Percentiles rank a stretch among this genome's conserved stretches.
phyloP scores from a whole-genome alignment of 306 rosid species.

The Begonia peltatifolia region DNA sequence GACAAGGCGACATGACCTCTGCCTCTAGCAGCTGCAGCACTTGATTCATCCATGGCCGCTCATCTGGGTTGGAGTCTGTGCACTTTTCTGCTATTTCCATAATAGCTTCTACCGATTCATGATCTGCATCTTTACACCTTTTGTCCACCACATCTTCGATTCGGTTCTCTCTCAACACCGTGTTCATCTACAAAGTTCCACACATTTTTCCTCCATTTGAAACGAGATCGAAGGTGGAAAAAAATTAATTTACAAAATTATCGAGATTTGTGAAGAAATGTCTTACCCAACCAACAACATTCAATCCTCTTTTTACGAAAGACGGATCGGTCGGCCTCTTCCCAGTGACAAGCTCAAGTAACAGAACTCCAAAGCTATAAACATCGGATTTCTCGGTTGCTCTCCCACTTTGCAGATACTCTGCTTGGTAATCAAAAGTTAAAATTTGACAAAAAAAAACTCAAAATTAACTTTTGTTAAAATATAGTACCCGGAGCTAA shows the following conservation, averaged over 20 bases:
- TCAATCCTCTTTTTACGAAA: slow-evolving; percentile 70
- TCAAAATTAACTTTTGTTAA: no score
- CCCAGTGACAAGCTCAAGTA: slow-evolving; percentile 92
- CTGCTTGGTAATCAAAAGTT: slow-evolving; percentile 17
- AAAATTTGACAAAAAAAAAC: neutral
- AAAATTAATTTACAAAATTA: neutral
- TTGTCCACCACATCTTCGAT: slow-evolving; percentile 62
- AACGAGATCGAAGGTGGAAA: neutral
- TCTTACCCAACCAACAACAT: slow-evolving; percentile 97
- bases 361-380: slow-evolving; percentile 86
- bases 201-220: neutral
- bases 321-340: slow-evolving; percentile 95
- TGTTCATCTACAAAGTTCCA: slow-evolving; percentile 47
- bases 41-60: slow-evolving; percentile 79
- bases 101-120: slow-evolving; percentile 56
- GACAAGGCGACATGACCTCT: slow-evolving; percentile 77
- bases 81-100: slow-evolving; percentile 78
- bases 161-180: slow-evolving; percentile 46
- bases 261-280: slow-evolving; percentile 15
- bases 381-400: slow-evolving; percentile 94
- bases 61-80: slow-evolving; percentile 68
- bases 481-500: slow-evolving; percentile 67
- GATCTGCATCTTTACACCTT: slow-evolving; percentile 54
- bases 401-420: slow-evolving; percentile 90
- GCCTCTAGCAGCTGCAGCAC: slow-evolving; percentile 77